A percentile compares a stretch with the other conserved stretches of the same genome.
Evolutionary conservation across 345 rosid genomes (phyloP).

Genomic region (Microthlaspi erraticum): DNA sequence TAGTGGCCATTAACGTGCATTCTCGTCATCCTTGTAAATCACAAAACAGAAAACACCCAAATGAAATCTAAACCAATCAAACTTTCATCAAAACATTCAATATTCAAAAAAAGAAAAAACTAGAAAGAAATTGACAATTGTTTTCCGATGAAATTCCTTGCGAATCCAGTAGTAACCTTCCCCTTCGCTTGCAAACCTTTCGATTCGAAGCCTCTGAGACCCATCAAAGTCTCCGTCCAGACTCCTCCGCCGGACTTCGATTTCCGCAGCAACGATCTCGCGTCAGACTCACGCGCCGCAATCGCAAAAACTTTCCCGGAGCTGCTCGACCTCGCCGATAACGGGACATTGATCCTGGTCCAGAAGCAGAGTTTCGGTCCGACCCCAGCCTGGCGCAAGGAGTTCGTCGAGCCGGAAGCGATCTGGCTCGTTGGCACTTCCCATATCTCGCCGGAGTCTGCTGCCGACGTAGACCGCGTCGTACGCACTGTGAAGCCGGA

Average conservation of each 20-base stretch:
- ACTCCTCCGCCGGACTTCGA: slow-evolving; percentile 80
- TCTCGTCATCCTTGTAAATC: slow-evolving; percentile 19
- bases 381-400: slow-evolving; percentile 76
- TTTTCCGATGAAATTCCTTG: slow-evolving; percentile 58
- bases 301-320: slow-evolving; percentile 59
- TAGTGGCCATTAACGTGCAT: slow-evolving; percentile 13
- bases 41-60: slow-evolving; percentile 1
- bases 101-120: neutral
- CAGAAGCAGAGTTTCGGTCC: slow-evolving; percentile 74
- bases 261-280: slow-evolving; percentile 61
- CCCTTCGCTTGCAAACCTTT: slow-evolving; percentile 47
- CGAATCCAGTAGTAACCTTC: slow-evolving; percentile 48
- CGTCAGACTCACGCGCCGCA: slow-evolving; percentile 57
- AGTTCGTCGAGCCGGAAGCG: slow-evolving; percentile 73
- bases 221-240: slow-evolving; percentile 57
- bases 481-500: slow-evolving; percentile 69
- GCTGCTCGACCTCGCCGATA: slow-evolving; percentile 67
- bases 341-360: slow-evolving; percentile 60
- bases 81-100: neutral
- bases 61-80: slow-evolving; percentile 32
- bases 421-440: slow-evolving; percentile 83
- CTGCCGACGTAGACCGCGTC: slow-evolving; percentile 71
- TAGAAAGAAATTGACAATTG: neutral
- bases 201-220: slow-evolving; percentile 39
- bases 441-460: slow-evolving; percentile 67